Evolutionary conservation across 768 basidiomycete genomes (phyloP), one percentile per base, ranked within the genome.

Genomic region (Rhodotorula diobovata): DNA sequence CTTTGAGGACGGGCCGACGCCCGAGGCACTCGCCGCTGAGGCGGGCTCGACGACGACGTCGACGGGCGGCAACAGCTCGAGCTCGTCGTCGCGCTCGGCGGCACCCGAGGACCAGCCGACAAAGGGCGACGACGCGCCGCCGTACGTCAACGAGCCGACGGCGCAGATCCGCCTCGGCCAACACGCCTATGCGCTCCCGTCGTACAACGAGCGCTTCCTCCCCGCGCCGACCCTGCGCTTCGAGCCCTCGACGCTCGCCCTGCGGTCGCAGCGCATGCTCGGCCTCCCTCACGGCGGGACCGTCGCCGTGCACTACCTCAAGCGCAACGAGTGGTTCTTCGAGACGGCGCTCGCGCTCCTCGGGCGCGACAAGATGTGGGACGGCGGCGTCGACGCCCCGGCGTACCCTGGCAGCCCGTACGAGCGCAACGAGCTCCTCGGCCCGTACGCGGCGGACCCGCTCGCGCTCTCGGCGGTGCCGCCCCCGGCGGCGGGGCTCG

Each of bases 231-330:
- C 67, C 18, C 70, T 71, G 12, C 76, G 72, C 20, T 76, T 71
- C 71, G 77, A 78, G 39, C 62, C 73, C 4, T 35, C 54, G 35
- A 71, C 62, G n/a, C 75, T 70, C 71, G 37, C 56, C 43, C 48
- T 79, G 9, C 67, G 77, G 21, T 21, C 48, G 18, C 62, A 66
- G 32, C 76, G 78, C 34, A 77, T 59, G 66, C 67, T 58, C 45
- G 80, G 64, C 77, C 80, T 41, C 37, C 76, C 39, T 46, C 79
- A 70, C 16, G 95, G 95, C 8, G 96, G 95, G 11, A 99, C 95
- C 5, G 85, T 94, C 57, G 90, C 93, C 32, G 93, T 99, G 62
- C 95, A 99, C 82, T 97, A 91, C 79, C 89, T 99, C 84, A 99
- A 97, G 87, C 89, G 91, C 80, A 87, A 91, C 74, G 89, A 90